Percentiles rank a stretch among this genome's conserved stretches.
These are phyloP conservation scores for Cucurbita moschata DNA, from an alignment of 306 rosid genomes.

Conservation along the genomic window DNA sequence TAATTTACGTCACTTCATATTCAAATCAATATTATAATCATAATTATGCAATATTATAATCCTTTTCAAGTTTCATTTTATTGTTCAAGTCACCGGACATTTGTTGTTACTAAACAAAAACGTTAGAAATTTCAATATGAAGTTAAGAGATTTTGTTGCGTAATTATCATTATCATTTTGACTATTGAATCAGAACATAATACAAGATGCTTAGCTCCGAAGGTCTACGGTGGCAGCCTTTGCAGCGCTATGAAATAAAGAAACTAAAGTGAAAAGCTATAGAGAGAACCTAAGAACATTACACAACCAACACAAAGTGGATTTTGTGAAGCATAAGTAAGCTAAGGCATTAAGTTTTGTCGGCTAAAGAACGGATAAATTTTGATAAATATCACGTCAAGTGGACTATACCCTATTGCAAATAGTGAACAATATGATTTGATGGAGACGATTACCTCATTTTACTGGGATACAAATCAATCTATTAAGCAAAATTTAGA, in stretches of 20 bases:
- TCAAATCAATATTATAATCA: slow-evolving; percentile 2
- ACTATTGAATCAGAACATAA: too few relatives aligned
- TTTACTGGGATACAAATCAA: background rate
- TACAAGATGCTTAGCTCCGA: background rate
- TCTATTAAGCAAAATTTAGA: background rate
- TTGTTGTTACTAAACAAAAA: too few relatives aligned
- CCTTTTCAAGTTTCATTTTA: background rate
- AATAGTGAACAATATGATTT: background rate
- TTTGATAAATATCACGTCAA: background rate
- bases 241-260: background rate
- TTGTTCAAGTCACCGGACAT: too few relatives aligned
- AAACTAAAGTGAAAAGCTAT: background rate
- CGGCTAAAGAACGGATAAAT: background rate
- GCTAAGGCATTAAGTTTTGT: background rate
- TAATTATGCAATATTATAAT: slow-evolving; percentile 17
- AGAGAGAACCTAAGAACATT: background rate
- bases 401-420: background rate
- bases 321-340: background rate
- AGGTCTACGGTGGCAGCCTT: background rate
- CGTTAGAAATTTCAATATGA: too few relatives aligned
- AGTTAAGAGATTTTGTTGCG: too few relatives aligned
- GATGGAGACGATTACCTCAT: background rate
- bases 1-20: background rate
- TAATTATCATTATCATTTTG: background rate
- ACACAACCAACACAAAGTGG: background rate